Evolutionary conservation across 2,329 filamentous ascomycete genomes (phyloP).

Genomic region (Aureobasidium sp.): DNA sequence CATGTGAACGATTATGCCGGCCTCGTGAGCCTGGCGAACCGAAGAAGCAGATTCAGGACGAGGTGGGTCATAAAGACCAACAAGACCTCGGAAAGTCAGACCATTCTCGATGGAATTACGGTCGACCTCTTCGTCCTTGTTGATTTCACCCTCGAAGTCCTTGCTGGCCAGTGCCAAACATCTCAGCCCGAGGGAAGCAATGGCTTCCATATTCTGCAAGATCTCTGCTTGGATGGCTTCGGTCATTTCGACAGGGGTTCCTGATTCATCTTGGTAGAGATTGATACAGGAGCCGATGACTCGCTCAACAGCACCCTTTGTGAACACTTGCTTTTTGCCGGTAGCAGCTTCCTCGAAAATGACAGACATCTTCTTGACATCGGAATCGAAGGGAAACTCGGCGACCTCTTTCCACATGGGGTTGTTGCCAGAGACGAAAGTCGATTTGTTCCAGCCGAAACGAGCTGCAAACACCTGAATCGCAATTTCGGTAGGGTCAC

Average conservation of each 20-base stretch:
- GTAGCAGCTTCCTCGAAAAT: conserved; percentile 45
- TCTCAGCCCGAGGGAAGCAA: conserved; percentile 57
- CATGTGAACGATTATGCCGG: conserved; percentile 76
- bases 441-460: conserved; percentile 51
- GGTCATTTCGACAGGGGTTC: conserved; percentile 37
- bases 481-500: conserved; percentile 64
- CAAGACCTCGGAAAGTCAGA: conserved; percentile 69
- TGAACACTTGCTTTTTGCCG: conserved; percentile 39
- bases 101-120: conserved; percentile 57
- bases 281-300: conserved; percentile 54
- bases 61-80: conserved; percentile 79
- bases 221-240: conserved; percentile 45
- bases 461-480: conserved; percentile 66
- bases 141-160: conserved; percentile 30
- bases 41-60: conserved; percentile 69
- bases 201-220: conserved; percentile 57
- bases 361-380: conserved; percentile 69
- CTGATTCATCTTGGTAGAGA: conserved; percentile 33
- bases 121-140: conserved; percentile 36
- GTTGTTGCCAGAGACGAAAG: conserved; percentile 41
- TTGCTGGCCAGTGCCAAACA: conserved; percentile 57
- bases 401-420: conserved; percentile 50
- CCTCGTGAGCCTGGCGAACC: conserved; percentile 60
- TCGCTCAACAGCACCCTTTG: conserved; percentile 62
- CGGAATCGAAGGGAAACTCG: conserved; percentile 67